Conservation (phyloP, 2,329 filamentous ascomycete species). For the Grosmannia penicillata region DNA sequence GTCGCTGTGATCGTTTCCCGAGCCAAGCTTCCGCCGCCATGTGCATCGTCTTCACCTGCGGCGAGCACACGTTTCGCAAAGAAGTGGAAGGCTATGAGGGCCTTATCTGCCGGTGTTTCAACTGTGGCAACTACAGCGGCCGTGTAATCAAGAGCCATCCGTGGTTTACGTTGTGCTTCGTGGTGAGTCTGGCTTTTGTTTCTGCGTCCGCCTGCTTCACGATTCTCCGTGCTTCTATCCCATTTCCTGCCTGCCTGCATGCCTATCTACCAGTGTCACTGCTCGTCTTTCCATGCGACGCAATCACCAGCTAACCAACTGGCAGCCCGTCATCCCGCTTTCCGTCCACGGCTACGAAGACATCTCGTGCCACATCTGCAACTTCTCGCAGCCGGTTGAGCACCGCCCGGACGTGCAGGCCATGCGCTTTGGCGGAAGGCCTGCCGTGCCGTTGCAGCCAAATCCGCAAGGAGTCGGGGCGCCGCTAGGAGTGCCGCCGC, state of each 20-base stretch:
- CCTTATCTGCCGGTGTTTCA: constrained; percentile 47
- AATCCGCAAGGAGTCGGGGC: constrained; percentile 14
- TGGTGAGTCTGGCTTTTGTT: constrained; percentile 29
- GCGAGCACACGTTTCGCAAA: constrained; percentile 46
- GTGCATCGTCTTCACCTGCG: constrained; percentile 49
- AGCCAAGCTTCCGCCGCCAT: constrained; percentile 19
- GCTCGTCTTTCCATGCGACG: no score
- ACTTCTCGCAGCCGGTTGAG: constrained; percentile 54
- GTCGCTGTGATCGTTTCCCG: not conserved
- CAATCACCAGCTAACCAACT: no score
- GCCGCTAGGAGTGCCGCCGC: constrained; percentile 6
- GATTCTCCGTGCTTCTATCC: not conserved
- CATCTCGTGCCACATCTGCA: constrained; percentile 60
- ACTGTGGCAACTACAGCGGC: constrained; percentile 50
- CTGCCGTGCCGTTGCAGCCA: constrained; percentile 17
- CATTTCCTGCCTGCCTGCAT: not conserved
- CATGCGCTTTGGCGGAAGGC: constrained; percentile 21
- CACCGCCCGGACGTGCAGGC: constrained; percentile 39
- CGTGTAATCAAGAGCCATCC: constrained; percentile 48
- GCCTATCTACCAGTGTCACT: no score
- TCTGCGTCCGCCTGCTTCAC: constrained; percentile 2
- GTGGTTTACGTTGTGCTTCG: constrained; percentile 71
- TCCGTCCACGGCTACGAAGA: constrained; percentile 53
- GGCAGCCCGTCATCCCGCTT: constrained; percentile 55
- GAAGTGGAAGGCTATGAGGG: constrained; percentile 47